These are phyloP conservation scores for Zoysia pacifica DNA, from an alignment of 176 grass and related monocot genomes.

Conservation along the genomic window DNA sequence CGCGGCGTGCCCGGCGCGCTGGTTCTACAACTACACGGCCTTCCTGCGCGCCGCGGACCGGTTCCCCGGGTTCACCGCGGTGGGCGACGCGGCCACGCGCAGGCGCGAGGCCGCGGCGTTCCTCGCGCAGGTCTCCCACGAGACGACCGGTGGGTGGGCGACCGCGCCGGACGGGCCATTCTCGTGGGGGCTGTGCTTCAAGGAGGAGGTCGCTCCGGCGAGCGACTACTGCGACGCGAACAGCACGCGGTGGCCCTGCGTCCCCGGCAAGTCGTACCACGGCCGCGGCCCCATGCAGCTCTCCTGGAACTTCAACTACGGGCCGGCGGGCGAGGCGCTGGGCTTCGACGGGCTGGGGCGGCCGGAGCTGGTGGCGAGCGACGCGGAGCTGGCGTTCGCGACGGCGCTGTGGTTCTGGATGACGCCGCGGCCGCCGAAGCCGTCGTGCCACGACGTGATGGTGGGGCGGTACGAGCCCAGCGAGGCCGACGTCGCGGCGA, in stretches of 20 bases:
- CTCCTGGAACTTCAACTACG: conserved; percentile 92
- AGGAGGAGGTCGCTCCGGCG: conserved; percentile 61
- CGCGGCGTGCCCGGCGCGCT: conserved; percentile 51
- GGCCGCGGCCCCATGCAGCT: conserved; percentile 88
- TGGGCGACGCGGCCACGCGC: conserved; percentile 27
- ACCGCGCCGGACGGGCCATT: conserved; percentile 70
- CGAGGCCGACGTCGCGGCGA: conserved; percentile 30
- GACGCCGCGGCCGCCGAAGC: conserved; percentile 63
- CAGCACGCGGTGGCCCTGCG: conserved; percentile 55
- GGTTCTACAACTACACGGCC: conserved; percentile 74
- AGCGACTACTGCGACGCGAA: conserved; percentile 63
- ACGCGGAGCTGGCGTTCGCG: conserved; percentile 53
- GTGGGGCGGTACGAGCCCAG: conserved; percentile 47
- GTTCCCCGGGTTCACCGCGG: conserved; percentile 59
- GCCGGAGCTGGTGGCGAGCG: conserved; percentile 49
- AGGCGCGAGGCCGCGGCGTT: conserved; percentile 78
- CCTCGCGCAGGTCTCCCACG: conserved; percentile 79
- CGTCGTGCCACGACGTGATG: conserved; percentile 88
- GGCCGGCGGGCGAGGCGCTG: conserved; percentile 61
- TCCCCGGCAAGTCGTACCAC: conserved; percentile 60
- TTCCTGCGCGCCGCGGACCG: conserved; percentile 48
- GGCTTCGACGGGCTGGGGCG: conserved; percentile 57
- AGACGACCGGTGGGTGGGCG: conserved; percentile 81
- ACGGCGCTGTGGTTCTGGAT: conserved; percentile 90
- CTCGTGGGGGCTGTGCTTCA: conserved; percentile 78